Conservation (phyloP, 1,139 yeast genomes). For the Meyerozyma elateridarum region DNA sequence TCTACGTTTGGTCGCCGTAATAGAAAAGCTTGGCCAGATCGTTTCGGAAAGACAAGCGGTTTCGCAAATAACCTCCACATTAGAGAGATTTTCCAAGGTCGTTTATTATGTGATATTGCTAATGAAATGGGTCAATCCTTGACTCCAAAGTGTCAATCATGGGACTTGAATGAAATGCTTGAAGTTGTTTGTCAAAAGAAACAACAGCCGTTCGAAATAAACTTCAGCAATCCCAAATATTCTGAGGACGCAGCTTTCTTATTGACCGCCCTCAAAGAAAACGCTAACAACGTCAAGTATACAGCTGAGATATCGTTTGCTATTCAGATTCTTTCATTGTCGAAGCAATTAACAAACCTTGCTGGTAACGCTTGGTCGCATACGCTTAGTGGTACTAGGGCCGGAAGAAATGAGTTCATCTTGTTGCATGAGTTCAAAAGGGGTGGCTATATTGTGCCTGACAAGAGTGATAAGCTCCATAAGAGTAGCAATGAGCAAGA, state of each 20-base stretch:
- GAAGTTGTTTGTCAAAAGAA: constrained; percentile 64
- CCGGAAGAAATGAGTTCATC: constrained; percentile 93
- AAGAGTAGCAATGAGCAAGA: constrained; percentile 39
- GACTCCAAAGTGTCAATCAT: constrained; percentile 89
- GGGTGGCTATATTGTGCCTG: constrained; percentile 83
- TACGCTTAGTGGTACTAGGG: constrained; percentile 91
- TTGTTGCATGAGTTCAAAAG: constrained; percentile 86
- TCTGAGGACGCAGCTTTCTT: constrained; percentile 66
- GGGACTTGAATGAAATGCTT: constrained; percentile 93
- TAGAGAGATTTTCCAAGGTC: constrained; percentile 75
- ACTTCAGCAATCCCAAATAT: constrained; percentile 60
- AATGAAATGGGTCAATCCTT: constrained; percentile 94
- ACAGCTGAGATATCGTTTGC: constrained; percentile 77
- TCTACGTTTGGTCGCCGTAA: constrained; percentile 80
- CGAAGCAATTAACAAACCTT: constrained; percentile 85
- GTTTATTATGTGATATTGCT: constrained; percentile 87
- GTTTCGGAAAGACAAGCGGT: constrained; percentile 47
- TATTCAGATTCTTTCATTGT: constrained; percentile 79
- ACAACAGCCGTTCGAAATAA: constrained; percentile 64
- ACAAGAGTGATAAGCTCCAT: constrained; percentile 59
- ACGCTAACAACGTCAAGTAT: constrained; percentile 60
- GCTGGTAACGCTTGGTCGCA: constrained; percentile 99
- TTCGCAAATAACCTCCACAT: constrained; percentile 48
- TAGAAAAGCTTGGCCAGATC: constrained; percentile 72
- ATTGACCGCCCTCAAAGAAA: constrained; percentile 68